Percentiles rank a stretch among this genome's conserved stretches.
These are phyloP conservation scores for Termitomyces sp. DNA, from an alignment of 768 basidiomycete genomes.

Conservation along the genomic window DNA sequence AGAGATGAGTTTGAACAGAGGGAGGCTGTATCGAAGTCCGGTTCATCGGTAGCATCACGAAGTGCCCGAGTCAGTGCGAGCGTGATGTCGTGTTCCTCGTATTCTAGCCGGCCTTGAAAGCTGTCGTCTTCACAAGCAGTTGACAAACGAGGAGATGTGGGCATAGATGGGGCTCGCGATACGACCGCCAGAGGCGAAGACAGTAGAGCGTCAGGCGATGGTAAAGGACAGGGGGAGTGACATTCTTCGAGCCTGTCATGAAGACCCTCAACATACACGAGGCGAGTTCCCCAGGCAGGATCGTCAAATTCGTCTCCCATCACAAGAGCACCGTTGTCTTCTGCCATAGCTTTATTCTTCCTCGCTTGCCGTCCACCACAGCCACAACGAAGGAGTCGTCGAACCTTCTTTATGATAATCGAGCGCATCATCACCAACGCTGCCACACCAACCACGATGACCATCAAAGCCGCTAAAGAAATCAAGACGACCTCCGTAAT, in stretches of 20 bases:
- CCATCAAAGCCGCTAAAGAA: constrained; percentile 7
- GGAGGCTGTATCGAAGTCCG: background rate
- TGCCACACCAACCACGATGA: background rate
- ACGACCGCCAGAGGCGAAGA: background rate
- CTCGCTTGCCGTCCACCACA: constrained; percentile 2
- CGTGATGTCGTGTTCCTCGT: constrained; percentile 25
- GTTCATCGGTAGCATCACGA: constrained; percentile 4
- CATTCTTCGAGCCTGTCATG: constrained; percentile 1
- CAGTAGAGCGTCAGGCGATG: background rate
- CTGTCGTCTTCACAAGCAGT: constrained; percentile 1
- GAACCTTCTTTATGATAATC: constrained; percentile 6
- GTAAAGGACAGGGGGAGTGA: background rate
- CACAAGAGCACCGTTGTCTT: constrained; percentile 6
- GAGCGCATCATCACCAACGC: constrained; percentile 10
- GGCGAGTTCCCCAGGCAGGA: constrained; percentile 11
- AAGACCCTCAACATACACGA: constrained; percentile 11
- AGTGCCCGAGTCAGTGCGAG: constrained; percentile 19
- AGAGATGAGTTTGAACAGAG: background rate
- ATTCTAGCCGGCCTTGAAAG: constrained; percentile 20
- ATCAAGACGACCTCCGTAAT: constrained; percentile 10
- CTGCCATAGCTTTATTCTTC: background rate
- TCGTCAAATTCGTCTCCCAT: constrained; percentile 7
- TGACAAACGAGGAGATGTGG: background rate
- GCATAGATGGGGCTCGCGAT: background rate
- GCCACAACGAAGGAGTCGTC: constrained; percentile 8